These are phyloP conservation scores for Globisporangium cederbergense DNA, from an alignment of 352 stramenopile genomes.

Conservation along the genomic window DNA sequence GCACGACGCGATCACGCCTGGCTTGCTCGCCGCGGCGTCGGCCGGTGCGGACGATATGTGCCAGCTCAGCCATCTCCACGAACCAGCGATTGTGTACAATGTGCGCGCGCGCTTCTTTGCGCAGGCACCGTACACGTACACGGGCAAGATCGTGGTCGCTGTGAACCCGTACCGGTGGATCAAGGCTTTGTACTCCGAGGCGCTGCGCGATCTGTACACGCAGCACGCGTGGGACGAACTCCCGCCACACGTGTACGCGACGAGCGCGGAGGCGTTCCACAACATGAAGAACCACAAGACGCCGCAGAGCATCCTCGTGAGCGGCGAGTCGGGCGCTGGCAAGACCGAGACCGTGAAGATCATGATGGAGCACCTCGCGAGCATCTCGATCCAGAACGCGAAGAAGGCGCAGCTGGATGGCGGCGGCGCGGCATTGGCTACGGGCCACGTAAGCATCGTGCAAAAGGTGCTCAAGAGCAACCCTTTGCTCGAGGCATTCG, in stretches of 20 bases:
- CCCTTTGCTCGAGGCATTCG: slow-evolving; percentile 88
- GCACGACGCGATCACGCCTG: slow-evolving; percentile 22
- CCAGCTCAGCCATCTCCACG: slow-evolving; percentile 83
- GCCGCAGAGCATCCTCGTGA: slow-evolving; percentile 86
- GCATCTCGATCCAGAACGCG: slow-evolving; percentile 68
- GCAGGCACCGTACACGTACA: slow-evolving; percentile 94
- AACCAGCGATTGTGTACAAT: slow-evolving; percentile 92
- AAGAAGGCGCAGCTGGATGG: slow-evolving; percentile 66
- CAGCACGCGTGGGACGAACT: slow-evolving; percentile 58
- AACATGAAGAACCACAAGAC: slow-evolving; percentile 74
- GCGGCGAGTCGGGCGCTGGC: slow-evolving; percentile 82
- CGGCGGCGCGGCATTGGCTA: slow-evolving; percentile 59
- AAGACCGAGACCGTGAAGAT: slow-evolving; percentile 97
- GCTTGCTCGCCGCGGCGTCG: slow-evolving; percentile 25
- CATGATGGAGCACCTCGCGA: slow-evolving; percentile 94
- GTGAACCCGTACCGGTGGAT: slow-evolving; percentile 96
- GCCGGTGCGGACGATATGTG: slow-evolving; percentile 82
- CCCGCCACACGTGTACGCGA: slow-evolving; percentile 89
- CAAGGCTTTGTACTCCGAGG: slow-evolving; percentile 80
- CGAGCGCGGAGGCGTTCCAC: slow-evolving; percentile 77
- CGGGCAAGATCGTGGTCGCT: slow-evolving; percentile 95
- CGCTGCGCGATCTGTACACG: slow-evolving; percentile 71
- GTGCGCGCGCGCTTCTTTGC: slow-evolving; percentile 81
- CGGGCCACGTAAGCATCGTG: slow-evolving; percentile 68
- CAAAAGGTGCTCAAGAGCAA: slow-evolving; percentile 90